Evolutionary conservation across 2,329 filamentous ascomycete genomes (phyloP).

Genomic region (Ilyonectria mors-panacis): DNA sequence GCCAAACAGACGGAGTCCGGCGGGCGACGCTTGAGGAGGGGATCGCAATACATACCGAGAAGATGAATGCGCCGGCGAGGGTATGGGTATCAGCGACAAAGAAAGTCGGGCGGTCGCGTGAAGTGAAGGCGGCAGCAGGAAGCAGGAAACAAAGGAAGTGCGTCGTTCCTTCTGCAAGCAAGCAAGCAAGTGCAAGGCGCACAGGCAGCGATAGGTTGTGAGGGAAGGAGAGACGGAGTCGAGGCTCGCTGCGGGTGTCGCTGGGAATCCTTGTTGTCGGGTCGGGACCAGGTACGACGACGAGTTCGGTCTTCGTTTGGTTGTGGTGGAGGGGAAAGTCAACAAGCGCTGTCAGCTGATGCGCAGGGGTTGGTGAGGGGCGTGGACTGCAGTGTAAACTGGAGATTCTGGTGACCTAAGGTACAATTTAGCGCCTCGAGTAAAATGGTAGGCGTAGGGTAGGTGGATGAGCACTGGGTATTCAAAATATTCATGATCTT

Average conservation of each 20-base stretch:
- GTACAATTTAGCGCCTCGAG: conserved; percentile 1
- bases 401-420: neutral
- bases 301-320: conserved; percentile 27
- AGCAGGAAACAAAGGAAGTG: conserved; percentile 45
- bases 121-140: conserved; percentile 34
- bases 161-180: conserved; percentile 44
- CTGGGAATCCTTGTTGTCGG: conserved; percentile 44
- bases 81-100: conserved; percentile 40
- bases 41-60: conserved; percentile 19
- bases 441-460: conserved; percentile 7
- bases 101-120: conserved; percentile 38
- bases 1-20: neutral
- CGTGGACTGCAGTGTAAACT: conserved; percentile 18
- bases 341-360: conserved; percentile 50
- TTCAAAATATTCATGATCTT: neutral
- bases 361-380: conserved; percentile 38
- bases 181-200: conserved; percentile 31
- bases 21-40: conserved; percentile 2
- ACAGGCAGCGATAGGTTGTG: conserved; percentile 35
- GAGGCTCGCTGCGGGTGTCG: conserved; percentile 1
- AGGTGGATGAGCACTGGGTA: neutral
- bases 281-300: conserved; percentile 37
- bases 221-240: conserved; percentile 36
- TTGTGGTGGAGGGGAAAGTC: conserved; percentile 47
- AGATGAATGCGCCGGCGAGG: conserved; percentile 20